phyloP scores from a whole-genome alignment of 2,329 filamentous ascomycete species.

The Alternaria brassicae region DNA sequence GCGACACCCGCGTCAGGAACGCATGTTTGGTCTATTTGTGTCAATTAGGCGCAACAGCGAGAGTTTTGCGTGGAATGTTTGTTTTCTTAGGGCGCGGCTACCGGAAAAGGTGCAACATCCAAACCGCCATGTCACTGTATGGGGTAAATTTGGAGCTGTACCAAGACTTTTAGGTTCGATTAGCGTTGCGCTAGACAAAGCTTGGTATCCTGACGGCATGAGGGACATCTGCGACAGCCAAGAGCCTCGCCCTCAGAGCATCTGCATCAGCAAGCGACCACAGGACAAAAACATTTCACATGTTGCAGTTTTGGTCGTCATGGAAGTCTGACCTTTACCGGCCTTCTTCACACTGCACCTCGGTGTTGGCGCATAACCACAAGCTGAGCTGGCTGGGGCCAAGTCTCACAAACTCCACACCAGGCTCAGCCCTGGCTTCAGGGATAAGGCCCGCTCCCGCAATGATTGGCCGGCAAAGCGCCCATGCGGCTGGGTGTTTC shows the following conservation, averaged over 20 bases:
- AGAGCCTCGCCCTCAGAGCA: background rate
- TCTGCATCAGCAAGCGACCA: background rate
- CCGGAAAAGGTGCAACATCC: slow-evolving; percentile 8
- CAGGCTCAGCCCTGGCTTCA: slow-evolving; percentile 14
- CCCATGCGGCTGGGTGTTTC: slow-evolving; percentile 29
- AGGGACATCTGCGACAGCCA: slow-evolving; percentile 2
- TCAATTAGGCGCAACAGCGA: slow-evolving; percentile 21
- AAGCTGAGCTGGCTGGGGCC: slow-evolving; percentile 11
- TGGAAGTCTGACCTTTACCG: background rate
- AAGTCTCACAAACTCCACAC: slow-evolving; percentile 11
- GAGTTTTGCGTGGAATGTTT: slow-evolving; percentile 6
- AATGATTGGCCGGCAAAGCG: slow-evolving; percentile 26
- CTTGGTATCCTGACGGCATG: slow-evolving; percentile 21
- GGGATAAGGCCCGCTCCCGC: slow-evolving; percentile 15
- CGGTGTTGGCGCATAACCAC: slow-evolving; percentile 1
- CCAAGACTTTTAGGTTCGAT: slow-evolving; percentile 4
- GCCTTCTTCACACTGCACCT: background rate
- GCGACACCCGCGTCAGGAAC: slow-evolving; percentile 16
- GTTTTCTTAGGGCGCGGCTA: slow-evolving; percentile 2
- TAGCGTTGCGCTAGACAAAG: slow-evolving; percentile 26
- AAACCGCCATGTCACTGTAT: slow-evolving; percentile 15
- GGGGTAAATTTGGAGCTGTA: slow-evolving; percentile 31
- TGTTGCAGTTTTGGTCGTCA: background rate
- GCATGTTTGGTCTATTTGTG: slow-evolving; percentile 20
- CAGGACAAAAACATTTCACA: background rate